A percentile compares a stretch with the other conserved stretches of the same genome.
Conservation (phyloP, 345 rosid genomes). For the Syzygium oleosum region DNA sequence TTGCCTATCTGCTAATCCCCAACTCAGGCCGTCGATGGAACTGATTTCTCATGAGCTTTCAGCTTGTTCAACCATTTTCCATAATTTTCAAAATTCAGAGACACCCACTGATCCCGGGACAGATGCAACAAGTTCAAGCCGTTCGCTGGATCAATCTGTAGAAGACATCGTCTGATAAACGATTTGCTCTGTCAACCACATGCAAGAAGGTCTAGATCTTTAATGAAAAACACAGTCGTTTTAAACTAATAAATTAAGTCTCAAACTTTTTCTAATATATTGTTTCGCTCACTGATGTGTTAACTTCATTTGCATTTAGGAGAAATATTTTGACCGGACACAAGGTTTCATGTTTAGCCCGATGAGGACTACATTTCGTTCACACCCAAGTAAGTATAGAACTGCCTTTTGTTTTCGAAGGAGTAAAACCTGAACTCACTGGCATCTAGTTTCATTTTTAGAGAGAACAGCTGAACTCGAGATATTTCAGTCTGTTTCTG, state of each 20-base stretch:
- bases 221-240: too few relatives aligned
- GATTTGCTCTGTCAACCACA: background rate
- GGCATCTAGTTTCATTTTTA: too few relatives aligned
- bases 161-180: background rate
- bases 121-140: background rate
- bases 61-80: background rate
- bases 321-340: background rate
- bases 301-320: background rate
- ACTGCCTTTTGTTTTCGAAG: background rate
- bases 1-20: background rate
- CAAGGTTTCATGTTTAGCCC: background rate
- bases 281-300: background rate
- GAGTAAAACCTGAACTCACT: too few relatives aligned
- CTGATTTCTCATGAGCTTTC: background rate
- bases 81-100: background rate
- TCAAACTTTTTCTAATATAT: background rate
- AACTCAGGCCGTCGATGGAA: slow-evolving; percentile 21
- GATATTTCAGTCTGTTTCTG: background rate
- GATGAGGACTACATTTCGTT: background rate
- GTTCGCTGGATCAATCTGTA: background rate
- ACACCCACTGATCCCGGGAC: background rate
- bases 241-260: background rate
- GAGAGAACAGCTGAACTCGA: background rate
- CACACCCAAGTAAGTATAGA: background rate
- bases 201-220: background rate